Percentiles rank a stretch among this genome's conserved stretches.
Conservation (phyloP, 2,329 filamentous ascomycete genomes). For the Rhinocladiella similis region DNA sequence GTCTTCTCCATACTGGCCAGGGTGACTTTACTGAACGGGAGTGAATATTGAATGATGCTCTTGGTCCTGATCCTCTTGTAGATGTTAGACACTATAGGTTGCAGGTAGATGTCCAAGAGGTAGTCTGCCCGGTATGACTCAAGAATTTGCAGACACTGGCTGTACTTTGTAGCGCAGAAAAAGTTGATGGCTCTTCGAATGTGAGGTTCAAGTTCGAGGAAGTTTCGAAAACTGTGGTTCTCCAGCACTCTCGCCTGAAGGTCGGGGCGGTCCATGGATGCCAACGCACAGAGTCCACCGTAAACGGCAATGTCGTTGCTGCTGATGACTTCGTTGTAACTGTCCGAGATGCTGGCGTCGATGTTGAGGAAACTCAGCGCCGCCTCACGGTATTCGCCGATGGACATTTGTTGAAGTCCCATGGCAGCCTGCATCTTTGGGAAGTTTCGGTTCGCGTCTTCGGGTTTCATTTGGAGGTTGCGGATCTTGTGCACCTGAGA, state of each 20-base stretch:
- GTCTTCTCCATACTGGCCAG: conserved; percentile 74
- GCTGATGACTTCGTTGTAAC: conserved; percentile 71
- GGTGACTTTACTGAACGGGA: conserved; percentile 85
- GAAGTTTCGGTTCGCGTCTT: conserved; percentile 58
- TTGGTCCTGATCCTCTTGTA: conserved; percentile 80
- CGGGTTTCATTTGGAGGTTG: conserved; percentile 53
- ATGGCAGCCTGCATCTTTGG: conserved; percentile 66
- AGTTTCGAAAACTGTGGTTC: conserved; percentile 76
- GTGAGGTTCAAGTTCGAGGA: conserved; percentile 90
- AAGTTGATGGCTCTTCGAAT: conserved; percentile 86
- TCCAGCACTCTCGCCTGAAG: conserved; percentile 77
- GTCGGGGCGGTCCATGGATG: conserved; percentile 78
- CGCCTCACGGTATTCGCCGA: conserved; percentile 62
- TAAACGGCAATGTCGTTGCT: conserved; percentile 91
- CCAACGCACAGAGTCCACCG: conserved; percentile 84
- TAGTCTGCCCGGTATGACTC: conserved; percentile 82
- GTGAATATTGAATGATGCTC: conserved; percentile 89
- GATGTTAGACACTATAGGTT: conserved; percentile 68
- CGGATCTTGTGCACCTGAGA: conserved; percentile 60
- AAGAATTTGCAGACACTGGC: conserved; percentile 77
- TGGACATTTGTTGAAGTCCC: conserved; percentile 62
- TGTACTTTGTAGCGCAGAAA: conserved; percentile 90
- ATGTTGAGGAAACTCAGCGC: conserved; percentile 69
- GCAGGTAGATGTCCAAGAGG: conserved; percentile 83
- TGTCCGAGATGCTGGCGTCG: conserved; percentile 54